Percentiles rank a stretch among this genome's conserved stretches.
phyloP scores from a whole-genome alignment of 352 stramenopile species.

The Globisporangium recalcitrans region DNA sequence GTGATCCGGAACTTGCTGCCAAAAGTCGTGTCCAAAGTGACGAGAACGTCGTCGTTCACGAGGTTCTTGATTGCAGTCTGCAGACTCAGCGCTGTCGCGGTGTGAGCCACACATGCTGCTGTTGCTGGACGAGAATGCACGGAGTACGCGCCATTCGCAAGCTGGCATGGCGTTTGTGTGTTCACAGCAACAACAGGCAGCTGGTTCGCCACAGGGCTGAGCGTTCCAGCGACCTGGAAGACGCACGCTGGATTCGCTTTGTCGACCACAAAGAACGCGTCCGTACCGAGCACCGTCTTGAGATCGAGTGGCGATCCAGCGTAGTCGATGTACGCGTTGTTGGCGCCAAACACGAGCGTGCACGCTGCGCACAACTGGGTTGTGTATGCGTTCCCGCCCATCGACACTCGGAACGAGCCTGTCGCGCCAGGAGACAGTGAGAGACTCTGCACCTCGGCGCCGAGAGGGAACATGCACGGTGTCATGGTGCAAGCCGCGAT shows the following conservation, averaged over 20 bases:
- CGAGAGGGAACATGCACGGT: constrained; percentile 85
- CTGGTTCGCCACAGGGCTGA: constrained; percentile 25
- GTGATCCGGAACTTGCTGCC: constrained; percentile 80
- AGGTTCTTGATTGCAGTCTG: constrained; percentile 29
- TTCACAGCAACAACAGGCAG: constrained; percentile 42
- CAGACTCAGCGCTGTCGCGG: constrained; percentile 25
- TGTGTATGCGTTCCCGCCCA: constrained; percentile 35
- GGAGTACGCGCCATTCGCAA: constrained; percentile 34
- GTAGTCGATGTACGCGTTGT: constrained; percentile 56
- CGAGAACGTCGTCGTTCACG: constrained; percentile 52
- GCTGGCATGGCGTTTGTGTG: constrained; percentile 25
- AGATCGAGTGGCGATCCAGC: constrained; percentile 53
- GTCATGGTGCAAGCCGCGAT: constrained; percentile 30
- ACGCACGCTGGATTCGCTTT: constrained; percentile 35
- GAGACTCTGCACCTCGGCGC: constrained; percentile 90
- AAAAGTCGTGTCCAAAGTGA: constrained; percentile 53
- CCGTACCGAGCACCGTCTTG: constrained; percentile 57
- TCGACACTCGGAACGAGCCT: constrained; percentile 72
- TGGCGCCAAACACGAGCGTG: constrained; percentile 32
- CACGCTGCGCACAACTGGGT: constrained; percentile 32
- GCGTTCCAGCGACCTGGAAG: constrained; percentile 46
- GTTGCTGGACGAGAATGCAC: constrained; percentile 52
- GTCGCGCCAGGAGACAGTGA: constrained; percentile 57
- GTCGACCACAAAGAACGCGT: constrained; percentile 67
- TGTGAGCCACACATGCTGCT: constrained; percentile 31